These are phyloP conservation scores for Colletotrichum nymphaeae DNA, from an alignment of 2,329 filamentous ascomycete genomes.

Conservation along the genomic window DNA sequence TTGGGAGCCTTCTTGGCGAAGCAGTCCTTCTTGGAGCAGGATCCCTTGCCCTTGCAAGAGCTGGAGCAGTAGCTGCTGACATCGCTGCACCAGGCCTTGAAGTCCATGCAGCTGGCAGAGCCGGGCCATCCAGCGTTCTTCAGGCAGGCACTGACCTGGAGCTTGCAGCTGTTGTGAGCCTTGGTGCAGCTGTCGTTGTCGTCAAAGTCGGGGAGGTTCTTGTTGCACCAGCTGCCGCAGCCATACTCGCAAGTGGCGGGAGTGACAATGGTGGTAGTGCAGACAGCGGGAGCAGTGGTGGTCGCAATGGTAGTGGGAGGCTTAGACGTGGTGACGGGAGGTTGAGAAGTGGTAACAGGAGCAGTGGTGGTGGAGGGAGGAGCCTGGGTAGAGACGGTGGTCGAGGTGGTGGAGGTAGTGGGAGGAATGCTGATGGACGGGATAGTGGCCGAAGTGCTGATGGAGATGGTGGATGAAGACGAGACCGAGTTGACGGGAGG, in stretches of 20 bases:
- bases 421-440: conserved; percentile 24
- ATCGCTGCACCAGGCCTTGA: conserved; percentile 60
- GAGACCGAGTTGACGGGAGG: conserved; percentile 39
- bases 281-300: conserved; percentile 54
- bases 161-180: conserved; percentile 56
- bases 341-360: conserved; percentile 26
- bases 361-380: conserved; percentile 32
- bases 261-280: conserved; percentile 57
- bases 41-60: conserved; percentile 47
- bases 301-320: conserved; percentile 41
- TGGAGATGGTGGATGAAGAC: conserved; percentile 33
- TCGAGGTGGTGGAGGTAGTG: conserved; percentile 28
- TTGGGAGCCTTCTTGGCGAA: conserved; percentile 53
- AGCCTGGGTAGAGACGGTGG: conserved; percentile 20
- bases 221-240: conserved; percentile 65
- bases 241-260: conserved; percentile 65
- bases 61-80: conserved; percentile 57
- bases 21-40: conserved; percentile 57
- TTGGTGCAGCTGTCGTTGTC: conserved; percentile 54
- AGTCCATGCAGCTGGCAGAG: conserved; percentile 60
- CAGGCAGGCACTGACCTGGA: conserved; percentile 64
- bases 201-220: conserved; percentile 60
- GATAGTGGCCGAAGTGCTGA: conserved; percentile 28
- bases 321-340: conserved; percentile 37
- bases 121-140: conserved; percentile 61